Conservation (phyloP, 768 basidiomycete genomes). For the Auricularia sp. region DNA sequence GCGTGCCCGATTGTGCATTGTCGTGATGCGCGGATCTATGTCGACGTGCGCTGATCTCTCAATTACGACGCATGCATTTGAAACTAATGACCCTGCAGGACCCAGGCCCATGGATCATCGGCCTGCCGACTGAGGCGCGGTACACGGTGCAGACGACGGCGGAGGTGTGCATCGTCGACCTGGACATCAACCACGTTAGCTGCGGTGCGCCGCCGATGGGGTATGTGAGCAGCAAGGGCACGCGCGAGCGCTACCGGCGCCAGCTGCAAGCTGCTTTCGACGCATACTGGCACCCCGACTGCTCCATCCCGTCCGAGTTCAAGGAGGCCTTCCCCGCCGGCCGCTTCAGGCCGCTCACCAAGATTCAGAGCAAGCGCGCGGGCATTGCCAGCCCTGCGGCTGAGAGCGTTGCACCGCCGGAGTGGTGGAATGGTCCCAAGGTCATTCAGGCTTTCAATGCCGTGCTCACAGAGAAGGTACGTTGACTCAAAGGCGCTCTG, state of each 20-base stretch:
- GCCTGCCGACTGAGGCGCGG: conserved; percentile 74
- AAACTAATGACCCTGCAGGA: conserved; percentile 29
- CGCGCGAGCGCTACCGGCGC: conserved; percentile 71
- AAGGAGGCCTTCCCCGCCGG: conserved; percentile 93
- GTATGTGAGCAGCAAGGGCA: conserved; percentile 64
- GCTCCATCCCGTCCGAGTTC: conserved; percentile 80
- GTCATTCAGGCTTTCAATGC: conserved; percentile 86
- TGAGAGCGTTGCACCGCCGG: conserved; percentile 81
- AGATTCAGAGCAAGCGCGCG: conserved; percentile 77
- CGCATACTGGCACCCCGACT: conserved; percentile 81
- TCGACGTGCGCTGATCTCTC: conserved; percentile 36
- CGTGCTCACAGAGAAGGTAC: conserved; percentile 76
- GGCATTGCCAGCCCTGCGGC: conserved; percentile 73
- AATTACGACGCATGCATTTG: neutral
- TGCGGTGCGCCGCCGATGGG: conserved; percentile 73
- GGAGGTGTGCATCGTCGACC: conserved; percentile 81
- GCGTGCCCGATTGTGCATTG: conserved; percentile 74
- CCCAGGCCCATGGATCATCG: conserved; percentile 95
- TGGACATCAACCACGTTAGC: conserved; percentile 50
- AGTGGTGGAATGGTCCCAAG: conserved; percentile 90
- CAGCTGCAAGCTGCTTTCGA: conserved; percentile 71
- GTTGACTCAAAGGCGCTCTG: conserved; percentile 4
- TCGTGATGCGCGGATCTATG: conserved; percentile 85
- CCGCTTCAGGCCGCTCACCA: conserved; percentile 82
- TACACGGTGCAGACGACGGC: conserved; percentile 64